Conservation (phyloP, 352 stramenopile genomes). For the Blastocystis sp. region DNA sequence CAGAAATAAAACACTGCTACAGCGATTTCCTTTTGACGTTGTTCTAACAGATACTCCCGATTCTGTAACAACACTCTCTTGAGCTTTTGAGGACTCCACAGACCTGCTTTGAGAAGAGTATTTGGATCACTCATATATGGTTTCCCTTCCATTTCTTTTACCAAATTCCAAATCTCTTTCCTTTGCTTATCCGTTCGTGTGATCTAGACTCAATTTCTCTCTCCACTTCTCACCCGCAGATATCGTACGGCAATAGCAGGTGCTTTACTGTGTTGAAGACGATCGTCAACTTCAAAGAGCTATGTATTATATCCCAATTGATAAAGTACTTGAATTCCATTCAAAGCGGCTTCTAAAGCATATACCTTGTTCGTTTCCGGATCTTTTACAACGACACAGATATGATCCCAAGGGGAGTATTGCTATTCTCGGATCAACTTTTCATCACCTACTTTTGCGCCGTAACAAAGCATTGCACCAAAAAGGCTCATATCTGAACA, state of each 20-base stretch:
- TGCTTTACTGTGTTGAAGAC: slow-evolving; percentile 33
- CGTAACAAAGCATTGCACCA: slow-evolving; percentile 47
- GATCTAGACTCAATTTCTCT: neutral
- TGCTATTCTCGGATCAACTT: neutral
- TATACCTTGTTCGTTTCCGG: slow-evolving; percentile 50
- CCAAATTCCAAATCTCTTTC: slow-evolving; percentile 23
- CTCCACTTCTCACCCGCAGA: neutral
- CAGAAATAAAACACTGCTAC: neutral
- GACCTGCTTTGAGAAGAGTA: slow-evolving; percentile 25
- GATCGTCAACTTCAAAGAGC: slow-evolving; percentile 51
- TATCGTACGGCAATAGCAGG: slow-evolving; percentile 57
- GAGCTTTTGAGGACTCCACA: slow-evolving; percentile 62
- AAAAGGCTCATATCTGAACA: slow-evolving; percentile 27
- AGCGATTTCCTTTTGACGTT: neutral
- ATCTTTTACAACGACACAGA: slow-evolving; percentile 48
- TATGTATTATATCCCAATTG: neutral
- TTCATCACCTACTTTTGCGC: neutral
- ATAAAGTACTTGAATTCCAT: slow-evolving; percentile 4
- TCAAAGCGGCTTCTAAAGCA: slow-evolving; percentile 28
- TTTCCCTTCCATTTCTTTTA: slow-evolving; percentile 42
- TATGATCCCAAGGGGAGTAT: slow-evolving; percentile 62
- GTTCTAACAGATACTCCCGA: neutral
- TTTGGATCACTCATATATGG: slow-evolving; percentile 34
- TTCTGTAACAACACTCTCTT: slow-evolving; percentile 40
- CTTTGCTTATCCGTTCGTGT: slow-evolving; percentile 36